Conservation (phyloP, 225 moss, liverwort and hornwort species). For the Pseudoscleropodium purum region DNA sequence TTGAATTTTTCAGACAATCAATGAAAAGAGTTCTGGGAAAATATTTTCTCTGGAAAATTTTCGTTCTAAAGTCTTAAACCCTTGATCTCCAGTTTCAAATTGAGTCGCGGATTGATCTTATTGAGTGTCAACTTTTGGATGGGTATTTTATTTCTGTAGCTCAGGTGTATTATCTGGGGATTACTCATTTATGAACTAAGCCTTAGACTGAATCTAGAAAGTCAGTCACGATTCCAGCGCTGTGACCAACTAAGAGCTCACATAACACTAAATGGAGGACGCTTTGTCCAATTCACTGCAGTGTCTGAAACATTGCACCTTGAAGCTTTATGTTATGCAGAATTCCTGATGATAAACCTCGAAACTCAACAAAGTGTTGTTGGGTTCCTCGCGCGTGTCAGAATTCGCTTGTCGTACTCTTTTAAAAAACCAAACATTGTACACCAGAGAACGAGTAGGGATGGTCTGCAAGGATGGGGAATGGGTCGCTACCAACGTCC, state of each 20-base stretch:
- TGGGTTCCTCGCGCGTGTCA: neutral
- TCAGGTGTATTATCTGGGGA: neutral
- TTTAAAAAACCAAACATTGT: too few species aligned
- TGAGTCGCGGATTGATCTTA: neutral
- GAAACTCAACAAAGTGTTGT: neutral
- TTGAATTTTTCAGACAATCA: neutral
- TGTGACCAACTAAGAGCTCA: neutral
- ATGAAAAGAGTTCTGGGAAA: neutral
- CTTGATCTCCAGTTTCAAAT: neutral
- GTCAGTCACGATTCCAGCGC: neutral
- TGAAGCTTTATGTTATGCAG: neutral
- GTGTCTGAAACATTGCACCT: neutral
- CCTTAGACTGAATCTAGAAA: neutral
- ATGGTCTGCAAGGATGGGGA: neutral
- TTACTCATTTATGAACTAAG: neutral
- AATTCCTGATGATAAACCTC: neutral
- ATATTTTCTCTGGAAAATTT: neutral
- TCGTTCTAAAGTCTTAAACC: neutral
- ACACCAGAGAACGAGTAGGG: neutral
- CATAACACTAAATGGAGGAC: neutral
- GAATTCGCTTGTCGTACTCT: neutral
- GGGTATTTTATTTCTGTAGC: neutral
- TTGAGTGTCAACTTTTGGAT: neutral
- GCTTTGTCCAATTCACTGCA: neutral
- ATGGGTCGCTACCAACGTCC: neutral